Conservation (phyloP, 1,284 basidiomycete genomes). For the Leccinum glutinopallens region DNA sequence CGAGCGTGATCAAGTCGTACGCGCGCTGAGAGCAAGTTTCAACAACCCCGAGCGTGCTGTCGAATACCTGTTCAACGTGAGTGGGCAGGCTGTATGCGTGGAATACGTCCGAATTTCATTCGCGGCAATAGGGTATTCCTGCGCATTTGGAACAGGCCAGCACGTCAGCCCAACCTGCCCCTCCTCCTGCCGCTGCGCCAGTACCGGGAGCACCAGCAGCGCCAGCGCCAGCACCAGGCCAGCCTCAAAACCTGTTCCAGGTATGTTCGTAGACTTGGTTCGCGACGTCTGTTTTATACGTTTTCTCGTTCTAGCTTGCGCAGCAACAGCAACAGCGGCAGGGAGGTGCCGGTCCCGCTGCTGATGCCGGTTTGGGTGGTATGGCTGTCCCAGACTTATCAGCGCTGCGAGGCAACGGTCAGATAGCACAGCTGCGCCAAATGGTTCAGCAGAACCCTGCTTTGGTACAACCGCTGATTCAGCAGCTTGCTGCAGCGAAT, state of each 20-base stretch:
- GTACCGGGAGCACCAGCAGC: slow-evolving; percentile 25
- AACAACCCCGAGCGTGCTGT: slow-evolving; percentile 99
- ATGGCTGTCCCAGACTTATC: slow-evolving; percentile 49
- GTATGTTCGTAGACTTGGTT: slow-evolving; percentile 36
- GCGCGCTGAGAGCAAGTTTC: slow-evolving; percentile 90
- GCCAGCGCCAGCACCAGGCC: slow-evolving; percentile 35
- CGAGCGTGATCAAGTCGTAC: slow-evolving; percentile 80
- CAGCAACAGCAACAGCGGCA: slow-evolving; percentile 74
- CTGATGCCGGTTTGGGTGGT: slow-evolving; percentile 27
- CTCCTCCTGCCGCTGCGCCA: slow-evolving; percentile 40
- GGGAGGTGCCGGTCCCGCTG: slow-evolving; percentile 36
- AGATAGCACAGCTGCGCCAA: slow-evolving; percentile 70
- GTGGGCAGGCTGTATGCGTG: slow-evolving; percentile 34
- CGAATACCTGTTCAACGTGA: slow-evolving; percentile 93
- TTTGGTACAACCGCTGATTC: slow-evolving; percentile 77
- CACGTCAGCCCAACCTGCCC: slow-evolving; percentile 37
- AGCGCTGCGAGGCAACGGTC: slow-evolving; percentile 60
- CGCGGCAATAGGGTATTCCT: slow-evolving; percentile 70
- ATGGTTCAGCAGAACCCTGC: slow-evolving; percentile 77
- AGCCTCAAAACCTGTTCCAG: slow-evolving; percentile 78
- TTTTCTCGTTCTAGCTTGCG: slow-evolving; percentile 51
- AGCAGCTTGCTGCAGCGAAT: slow-evolving; percentile 77
- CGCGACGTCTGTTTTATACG: slow-evolving; percentile 6
- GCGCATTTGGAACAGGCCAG: slow-evolving; percentile 45
- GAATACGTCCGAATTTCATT: slow-evolving; percentile 7